These are phyloP conservation scores for sunflower (Helianthus annuus) DNA, from an alignment of 129 eudicot genomes.

Conservation along the genomic window DNA sequence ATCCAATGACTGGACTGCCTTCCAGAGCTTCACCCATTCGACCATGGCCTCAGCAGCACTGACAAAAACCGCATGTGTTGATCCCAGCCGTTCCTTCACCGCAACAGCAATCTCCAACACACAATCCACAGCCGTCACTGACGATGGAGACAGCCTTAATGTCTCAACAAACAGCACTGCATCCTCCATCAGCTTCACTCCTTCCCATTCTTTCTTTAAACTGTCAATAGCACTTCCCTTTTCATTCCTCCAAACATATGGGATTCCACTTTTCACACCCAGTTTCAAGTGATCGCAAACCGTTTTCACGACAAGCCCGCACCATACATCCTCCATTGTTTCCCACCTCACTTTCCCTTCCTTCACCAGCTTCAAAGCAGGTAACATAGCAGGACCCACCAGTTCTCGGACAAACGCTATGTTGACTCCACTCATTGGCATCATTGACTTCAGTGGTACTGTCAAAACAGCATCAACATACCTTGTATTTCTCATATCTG, in stretches of 20 bases:
- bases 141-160: constrained; percentile 48
- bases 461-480: constrained; percentile 96
- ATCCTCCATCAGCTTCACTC: constrained; percentile 91
- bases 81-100: constrained; percentile 60
- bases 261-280: constrained; percentile 91
- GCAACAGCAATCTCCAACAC: constrained; percentile 74
- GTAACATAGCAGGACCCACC: constrained; percentile 81
- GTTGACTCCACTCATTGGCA: constrained; percentile 91
- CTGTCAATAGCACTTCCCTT: constrained; percentile 78
- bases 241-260: constrained; percentile 92
- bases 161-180: constrained; percentile 80
- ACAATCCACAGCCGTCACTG: constrained; percentile 74
- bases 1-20: constrained; percentile 28
- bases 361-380: constrained; percentile 65
- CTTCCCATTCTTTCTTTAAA: constrained; percentile 93
- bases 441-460: constrained; percentile 63
- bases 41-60: constrained; percentile 73
- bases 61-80: constrained; percentile 44
- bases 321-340: constrained; percentile 90
- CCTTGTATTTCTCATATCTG: constrained; percentile 58
- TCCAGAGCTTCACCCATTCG: constrained; percentile 93
- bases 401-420: constrained; percentile 69
- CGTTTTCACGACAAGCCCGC: constrained; percentile 76
- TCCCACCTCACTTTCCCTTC: constrained; percentile 96
- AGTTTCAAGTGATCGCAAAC: constrained; percentile 73